A percentile compares a stretch with the other conserved stretches of the same genome.
These are phyloP conservation scores for Rubus idaeus DNA, from an alignment of 306 rosid genomes.

Conservation along the genomic window DNA sequence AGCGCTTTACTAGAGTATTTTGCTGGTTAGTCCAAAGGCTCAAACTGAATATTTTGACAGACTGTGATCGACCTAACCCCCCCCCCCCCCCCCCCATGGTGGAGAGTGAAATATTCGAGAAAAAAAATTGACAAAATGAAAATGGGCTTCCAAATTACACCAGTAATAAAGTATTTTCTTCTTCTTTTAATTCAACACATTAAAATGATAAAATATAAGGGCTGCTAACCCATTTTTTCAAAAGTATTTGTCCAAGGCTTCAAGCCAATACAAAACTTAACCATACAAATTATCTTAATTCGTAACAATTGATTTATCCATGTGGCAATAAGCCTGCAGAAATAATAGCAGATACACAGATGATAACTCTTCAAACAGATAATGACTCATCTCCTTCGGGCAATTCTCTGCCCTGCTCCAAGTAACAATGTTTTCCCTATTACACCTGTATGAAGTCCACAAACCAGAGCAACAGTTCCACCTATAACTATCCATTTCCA, in stretches of 20 bases:
- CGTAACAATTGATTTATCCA: conserved; percentile 2
- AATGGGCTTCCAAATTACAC: background rate
- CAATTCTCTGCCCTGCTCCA: conserved; percentile 90
- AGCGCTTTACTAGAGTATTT: too few species aligned
- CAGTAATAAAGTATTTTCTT: background rate
- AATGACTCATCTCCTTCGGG: conserved; percentile 46
- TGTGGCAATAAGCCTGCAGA: conserved; percentile 3
- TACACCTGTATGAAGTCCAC: conserved; percentile 80
- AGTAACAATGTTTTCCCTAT: conserved; percentile 75
- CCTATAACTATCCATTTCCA: conserved; percentile 97
- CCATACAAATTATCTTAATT: background rate
- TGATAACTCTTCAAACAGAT: conserved; percentile 17
- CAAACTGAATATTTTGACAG: too few species aligned
- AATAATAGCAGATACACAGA: conserved; percentile 19
- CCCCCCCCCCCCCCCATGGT: too few species aligned
- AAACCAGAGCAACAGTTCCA: conserved; percentile 87
- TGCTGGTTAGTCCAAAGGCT: too few species aligned
- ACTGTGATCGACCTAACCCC: too few species aligned
- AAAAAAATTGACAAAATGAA: background rate
- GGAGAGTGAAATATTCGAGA: too few species aligned
- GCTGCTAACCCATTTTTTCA: background rate
- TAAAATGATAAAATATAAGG: background rate
- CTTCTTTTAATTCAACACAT: background rate
- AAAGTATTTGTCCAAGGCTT: background rate
- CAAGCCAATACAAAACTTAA: conserved; percentile 6